Evolutionary conservation across 1,139 yeast species (phyloP).

Genomic region (Diutina neorugosa): DNA sequence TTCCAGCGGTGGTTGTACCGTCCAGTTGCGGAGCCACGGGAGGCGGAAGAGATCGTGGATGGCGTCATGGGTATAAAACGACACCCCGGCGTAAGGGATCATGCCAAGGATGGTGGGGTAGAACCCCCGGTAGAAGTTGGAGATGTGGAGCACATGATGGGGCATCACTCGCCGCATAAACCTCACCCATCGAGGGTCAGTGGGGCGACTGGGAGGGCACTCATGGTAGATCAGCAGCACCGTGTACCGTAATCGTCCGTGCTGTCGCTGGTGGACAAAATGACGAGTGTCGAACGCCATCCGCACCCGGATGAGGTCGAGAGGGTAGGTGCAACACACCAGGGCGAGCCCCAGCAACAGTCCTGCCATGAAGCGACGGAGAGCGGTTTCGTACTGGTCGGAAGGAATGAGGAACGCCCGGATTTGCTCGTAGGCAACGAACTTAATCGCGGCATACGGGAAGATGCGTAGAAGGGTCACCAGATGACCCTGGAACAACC

Average conservation of each 20-base stretch:
- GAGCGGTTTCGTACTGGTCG: slow-evolving; percentile 63
- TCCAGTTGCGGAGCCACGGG: slow-evolving; percentile 36
- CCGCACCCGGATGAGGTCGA: slow-evolving; percentile 82
- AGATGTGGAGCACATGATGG: slow-evolving; percentile 24
- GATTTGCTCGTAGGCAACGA: slow-evolving; percentile 94
- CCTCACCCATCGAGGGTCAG: slow-evolving; percentile 27
- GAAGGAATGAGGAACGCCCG: slow-evolving; percentile 69
- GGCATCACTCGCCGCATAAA: slow-evolving; percentile 23
- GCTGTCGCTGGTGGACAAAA: slow-evolving; percentile 12
- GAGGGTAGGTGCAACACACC: slow-evolving; percentile 84
- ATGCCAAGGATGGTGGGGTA: slow-evolving; percentile 90
- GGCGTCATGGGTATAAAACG: slow-evolving; percentile 86
- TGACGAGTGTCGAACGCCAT: slow-evolving; percentile 75
- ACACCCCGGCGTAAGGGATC: slow-evolving; percentile 97
- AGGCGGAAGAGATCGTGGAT: slow-evolving; percentile 78
- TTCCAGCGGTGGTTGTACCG: slow-evolving; percentile 27
- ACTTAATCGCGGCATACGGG: slow-evolving; percentile 95
- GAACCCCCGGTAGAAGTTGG: slow-evolving; percentile 89
- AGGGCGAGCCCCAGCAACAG: slow-evolving; percentile 80
- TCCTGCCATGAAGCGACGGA: slow-evolving; percentile 77
- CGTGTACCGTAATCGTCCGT: slow-evolving; percentile 46
- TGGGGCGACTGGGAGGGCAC: slow-evolving; percentile 34
- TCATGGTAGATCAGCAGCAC: slow-evolving; percentile 49
- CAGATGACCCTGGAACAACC: slow-evolving; percentile 91
- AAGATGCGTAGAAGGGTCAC: slow-evolving; percentile 84